Conservation (phyloP, 2,329 filamentous ascomycete species). For the Dothideomycetes sp. region DNA sequence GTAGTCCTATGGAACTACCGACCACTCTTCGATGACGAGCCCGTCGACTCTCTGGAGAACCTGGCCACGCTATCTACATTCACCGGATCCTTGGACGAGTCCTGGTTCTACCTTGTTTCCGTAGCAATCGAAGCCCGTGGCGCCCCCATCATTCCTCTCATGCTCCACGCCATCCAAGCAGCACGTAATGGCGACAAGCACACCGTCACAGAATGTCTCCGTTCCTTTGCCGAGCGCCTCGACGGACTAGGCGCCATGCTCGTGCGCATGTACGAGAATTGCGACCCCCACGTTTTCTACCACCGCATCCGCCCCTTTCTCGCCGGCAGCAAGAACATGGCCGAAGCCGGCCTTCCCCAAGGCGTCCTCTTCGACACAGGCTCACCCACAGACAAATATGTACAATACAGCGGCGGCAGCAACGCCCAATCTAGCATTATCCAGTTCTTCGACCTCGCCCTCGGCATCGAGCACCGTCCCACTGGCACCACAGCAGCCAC, state of each 20-base stretch:
- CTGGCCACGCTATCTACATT: slow-evolving; percentile 81
- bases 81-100: slow-evolving; percentile 89
- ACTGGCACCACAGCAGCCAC: slow-evolving; percentile 57
- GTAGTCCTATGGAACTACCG: slow-evolving; percentile 96
- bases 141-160: slow-evolving; percentile 74
- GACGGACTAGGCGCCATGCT: slow-evolving; percentile 74
- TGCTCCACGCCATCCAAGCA: slow-evolving; percentile 77
- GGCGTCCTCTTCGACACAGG: slow-evolving; percentile 80
- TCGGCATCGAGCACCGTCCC: slow-evolving; percentile 81
- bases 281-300: slow-evolving; percentile 91
- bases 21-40: slow-evolving; percentile 74
- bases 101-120: slow-evolving; percentile 96
- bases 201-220: slow-evolving; percentile 68
- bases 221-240: slow-evolving; percentile 72
- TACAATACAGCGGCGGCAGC: slow-evolving; percentile 84
- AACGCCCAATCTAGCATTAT: slow-evolving; percentile 96
- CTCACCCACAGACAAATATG: slow-evolving; percentile 46
- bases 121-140: slow-evolving; percentile 91
- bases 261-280: slow-evolving; percentile 87
- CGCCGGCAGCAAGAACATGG: slow-evolving; percentile 96
- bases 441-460: slow-evolving; percentile 89
- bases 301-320: slow-evolving; percentile 92
- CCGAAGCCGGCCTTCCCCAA: slow-evolving; percentile 75
- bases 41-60: slow-evolving; percentile 75
- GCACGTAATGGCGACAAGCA: slow-evolving; percentile 57